These are phyloP conservation scores for Suillus occidentalis DNA, from an alignment of 768 basidiomycete genomes.

Conservation along the genomic window DNA sequence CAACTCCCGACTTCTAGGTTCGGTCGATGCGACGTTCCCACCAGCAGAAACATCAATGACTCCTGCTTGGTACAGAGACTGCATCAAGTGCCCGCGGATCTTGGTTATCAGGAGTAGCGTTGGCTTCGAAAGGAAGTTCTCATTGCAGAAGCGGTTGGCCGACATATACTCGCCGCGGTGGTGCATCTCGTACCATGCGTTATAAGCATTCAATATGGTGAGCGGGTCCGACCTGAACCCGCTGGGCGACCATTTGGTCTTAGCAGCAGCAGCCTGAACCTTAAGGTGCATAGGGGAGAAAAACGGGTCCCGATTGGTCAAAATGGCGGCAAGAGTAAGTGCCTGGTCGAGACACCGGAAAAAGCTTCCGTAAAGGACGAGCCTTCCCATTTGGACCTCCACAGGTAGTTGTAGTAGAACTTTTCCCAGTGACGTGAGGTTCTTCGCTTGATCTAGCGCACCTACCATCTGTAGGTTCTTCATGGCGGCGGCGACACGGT, in stretches of 20 bases:
- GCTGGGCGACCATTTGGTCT: conserved; percentile 74
- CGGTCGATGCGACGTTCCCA: conserved; percentile 37
- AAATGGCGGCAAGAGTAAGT: conserved; percentile 86
- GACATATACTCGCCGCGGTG: conserved; percentile 57
- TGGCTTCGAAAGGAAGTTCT: conserved; percentile 90
- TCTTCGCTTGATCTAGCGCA: conserved; percentile 73
- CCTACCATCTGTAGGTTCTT: conserved; percentile 81
- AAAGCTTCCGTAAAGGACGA: conserved; percentile 88
- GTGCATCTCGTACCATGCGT: conserved; percentile 77
- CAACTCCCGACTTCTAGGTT: conserved; percentile 33
- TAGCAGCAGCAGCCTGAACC: conserved; percentile 65
- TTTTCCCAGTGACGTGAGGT: conserved; percentile 83
- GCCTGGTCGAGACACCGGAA: conserved; percentile 91
- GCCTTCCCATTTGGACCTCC: conserved; percentile 85
- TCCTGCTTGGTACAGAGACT: conserved; percentile 75
- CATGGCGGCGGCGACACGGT: conserved; percentile 79
- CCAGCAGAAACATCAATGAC: conserved; percentile 83
- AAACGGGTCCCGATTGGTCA: conserved; percentile 91
- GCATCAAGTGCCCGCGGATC: conserved; percentile 75
- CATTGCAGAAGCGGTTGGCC: conserved; percentile 75
- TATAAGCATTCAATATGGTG: conserved; percentile 77
- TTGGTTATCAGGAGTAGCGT: conserved; percentile 79
- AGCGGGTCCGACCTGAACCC: conserved; percentile 86
- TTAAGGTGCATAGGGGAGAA: conserved; percentile 78
- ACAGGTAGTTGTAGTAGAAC: conserved; percentile 89